Conservation (phyloP, 129 eudicot species). For the carrot (Daucus carota) region DH1_v3.0 NC_030384.2:33531001-33531500, state of each 20-base stretch:
- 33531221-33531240: neutral
- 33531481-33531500: slow-evolving; percentile 43
- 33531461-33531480: slow-evolving; percentile 78
- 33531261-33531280: neutral
- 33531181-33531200: slow-evolving; percentile 7
- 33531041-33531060: slow-evolving; percentile 5
- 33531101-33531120: neutral
- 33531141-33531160: slow-evolving; percentile 17
- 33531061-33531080: slow-evolving; percentile 4
- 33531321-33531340: neutral
- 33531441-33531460: slow-evolving; percentile 67
- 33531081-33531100: neutral
- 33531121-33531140: slow-evolving; percentile 10
- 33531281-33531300: slow-evolving; percentile 28
- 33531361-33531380: neutral
- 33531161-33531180: slow-evolving; percentile 1
- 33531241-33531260: neutral
- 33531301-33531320: neutral
- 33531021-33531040: neutral
- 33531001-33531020: neutral
- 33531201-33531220: neutral
- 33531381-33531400: neutral
- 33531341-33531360: neutral
- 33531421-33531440: neutral
- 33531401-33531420: neutral